These are phyloP conservation scores for Cutaneotrichosporon sp. DNA, from an alignment of 1,284 basidiomycete genomes.

Conservation along the genomic window DNA sequence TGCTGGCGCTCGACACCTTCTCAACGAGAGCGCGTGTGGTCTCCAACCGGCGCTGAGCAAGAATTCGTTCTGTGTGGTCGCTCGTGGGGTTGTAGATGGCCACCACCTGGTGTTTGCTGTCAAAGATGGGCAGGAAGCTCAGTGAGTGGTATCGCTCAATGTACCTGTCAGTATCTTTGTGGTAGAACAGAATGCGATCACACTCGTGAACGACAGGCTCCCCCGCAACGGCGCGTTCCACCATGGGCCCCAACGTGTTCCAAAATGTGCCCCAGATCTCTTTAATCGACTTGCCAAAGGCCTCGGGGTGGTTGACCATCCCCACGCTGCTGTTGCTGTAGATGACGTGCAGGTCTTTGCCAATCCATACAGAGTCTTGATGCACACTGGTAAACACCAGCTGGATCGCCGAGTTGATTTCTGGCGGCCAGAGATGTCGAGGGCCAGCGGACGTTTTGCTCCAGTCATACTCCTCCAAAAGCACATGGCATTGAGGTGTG, in stretches of 20 bases:
- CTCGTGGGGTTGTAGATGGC: constrained; percentile 33
- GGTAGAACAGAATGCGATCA: constrained; percentile 25
- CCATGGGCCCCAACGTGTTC: constrained; percentile 22
- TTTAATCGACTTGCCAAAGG: constrained; percentile 24
- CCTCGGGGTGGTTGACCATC: constrained; percentile 26
- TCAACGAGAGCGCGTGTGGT: constrained; percentile 33
- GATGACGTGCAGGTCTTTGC: background rate
- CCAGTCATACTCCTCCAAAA: constrained; percentile 34
- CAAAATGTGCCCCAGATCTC: constrained; percentile 31
- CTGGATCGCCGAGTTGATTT: background rate
- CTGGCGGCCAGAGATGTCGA: constrained; percentile 9
- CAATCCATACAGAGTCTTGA: background rate
- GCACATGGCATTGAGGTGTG: constrained; percentile 14
- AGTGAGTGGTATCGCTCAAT: constrained; percentile 34
- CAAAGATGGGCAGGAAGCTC: constrained; percentile 34
- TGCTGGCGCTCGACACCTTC: constrained; percentile 21
- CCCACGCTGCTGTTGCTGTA: constrained; percentile 25
- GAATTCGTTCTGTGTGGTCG: constrained; percentile 29
- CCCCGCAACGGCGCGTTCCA: constrained; percentile 17
- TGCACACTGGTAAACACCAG: background rate
- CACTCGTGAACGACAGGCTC: constrained; percentile 18
- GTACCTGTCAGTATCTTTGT: constrained; percentile 19
- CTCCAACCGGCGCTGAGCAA: constrained; percentile 27
- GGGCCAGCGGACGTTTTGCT: constrained; percentile 29
- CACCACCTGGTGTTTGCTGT: constrained; percentile 19